Base-by-base conservation (phyloP, 257 asterid species). In the Leonotis leonurus region DNA sequence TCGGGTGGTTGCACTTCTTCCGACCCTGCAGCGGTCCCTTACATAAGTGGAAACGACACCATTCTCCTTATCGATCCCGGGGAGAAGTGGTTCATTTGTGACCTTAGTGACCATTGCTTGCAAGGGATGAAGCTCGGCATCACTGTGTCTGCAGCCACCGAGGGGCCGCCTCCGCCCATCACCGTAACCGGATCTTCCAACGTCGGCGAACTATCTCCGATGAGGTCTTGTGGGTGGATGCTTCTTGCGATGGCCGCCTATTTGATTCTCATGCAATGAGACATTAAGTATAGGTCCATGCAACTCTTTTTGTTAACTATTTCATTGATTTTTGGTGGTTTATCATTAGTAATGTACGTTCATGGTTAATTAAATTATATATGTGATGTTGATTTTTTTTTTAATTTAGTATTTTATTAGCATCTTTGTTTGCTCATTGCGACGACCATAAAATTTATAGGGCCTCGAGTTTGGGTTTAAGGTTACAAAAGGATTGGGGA, bases 61-160 rank as follows among this genome's bases (percentile, higher is more conserved):
- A 35, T 78, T 37, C 3, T 39, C 24, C 75, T 70, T 0, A 21
- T 51, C 0, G 16, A 41, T 1, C 45, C 70, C 3, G 83, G 83
- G 12, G 74, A 49, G 51, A 74, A 70, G 37, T 70, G 80, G 80
- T 78, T 70, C 27, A 67, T 74, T 16, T 67, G 75, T n/a, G 63
- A 60, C 0, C 36, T 78, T 7, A 50, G 27, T 8, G n/a, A 5
- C 3, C 83, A 70, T 27, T 78, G 83, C 58, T 25, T 20, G 4
- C 0, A 6, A 6, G 83, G 80, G 29, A 56, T 67, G 82, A 80
- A 77, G 72, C 68, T 80, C 22, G 68, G 22, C 41, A 73, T 80
- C 30, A 65, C 30, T 46, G 62, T 56, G 9, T 45, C 51, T 11
- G 43, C 14, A 3, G 0, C 10, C 36, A 32, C 8, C 18, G n/a